Conservation (phyloP, 1,139 yeast genomes). For the Pichia sp. region DNA sequence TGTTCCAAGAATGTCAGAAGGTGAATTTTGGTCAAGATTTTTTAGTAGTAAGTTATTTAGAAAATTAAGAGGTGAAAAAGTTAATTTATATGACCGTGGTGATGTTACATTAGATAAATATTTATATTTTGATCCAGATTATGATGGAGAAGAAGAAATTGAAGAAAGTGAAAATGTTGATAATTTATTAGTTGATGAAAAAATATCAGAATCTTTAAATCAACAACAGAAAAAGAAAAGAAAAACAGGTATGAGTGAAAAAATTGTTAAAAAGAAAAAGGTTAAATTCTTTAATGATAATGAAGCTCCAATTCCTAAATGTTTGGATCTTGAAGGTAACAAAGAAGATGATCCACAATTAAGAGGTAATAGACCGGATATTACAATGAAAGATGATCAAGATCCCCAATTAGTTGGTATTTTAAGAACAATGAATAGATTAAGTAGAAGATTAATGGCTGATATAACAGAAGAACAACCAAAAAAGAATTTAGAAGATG, state of each 20-base stretch:
- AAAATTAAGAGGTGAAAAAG: conserved; percentile 81
- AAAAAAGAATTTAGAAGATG: conserved; percentile 33
- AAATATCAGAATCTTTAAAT: neutral
- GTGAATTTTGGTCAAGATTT: conserved; percentile 96
- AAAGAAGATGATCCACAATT: conserved; percentile 72
- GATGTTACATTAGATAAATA: conserved; percentile 84
- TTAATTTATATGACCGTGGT: conserved; percentile 69
- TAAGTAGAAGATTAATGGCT: conserved; percentile 76
- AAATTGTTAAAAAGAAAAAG: conserved; percentile 23
- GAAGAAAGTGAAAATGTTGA: conserved; percentile 20
- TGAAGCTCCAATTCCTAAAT: conserved; percentile 45
- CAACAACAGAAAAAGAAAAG: conserved; percentile 13
- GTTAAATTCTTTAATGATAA: conserved; percentile 28
- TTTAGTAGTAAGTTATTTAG: conserved; percentile 85
- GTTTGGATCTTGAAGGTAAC: conserved; percentile 75
- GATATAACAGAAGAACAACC: conserved; percentile 30
- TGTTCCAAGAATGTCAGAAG: conserved; percentile 84
- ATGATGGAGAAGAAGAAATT: conserved; percentile 40
- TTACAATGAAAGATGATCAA: conserved; percentile 71
- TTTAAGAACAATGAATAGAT: conserved; percentile 80
- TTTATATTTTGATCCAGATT: conserved; percentile 50
- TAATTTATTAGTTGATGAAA: conserved; percentile 15
- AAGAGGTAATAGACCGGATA: conserved; percentile 77
- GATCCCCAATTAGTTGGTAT: conserved; percentile 67
- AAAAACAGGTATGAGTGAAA: conserved; percentile 9